Evolutionary conservation across 202 grass and related monocot species (phyloP).

Genomic region (Panicum hallii): DNA sequence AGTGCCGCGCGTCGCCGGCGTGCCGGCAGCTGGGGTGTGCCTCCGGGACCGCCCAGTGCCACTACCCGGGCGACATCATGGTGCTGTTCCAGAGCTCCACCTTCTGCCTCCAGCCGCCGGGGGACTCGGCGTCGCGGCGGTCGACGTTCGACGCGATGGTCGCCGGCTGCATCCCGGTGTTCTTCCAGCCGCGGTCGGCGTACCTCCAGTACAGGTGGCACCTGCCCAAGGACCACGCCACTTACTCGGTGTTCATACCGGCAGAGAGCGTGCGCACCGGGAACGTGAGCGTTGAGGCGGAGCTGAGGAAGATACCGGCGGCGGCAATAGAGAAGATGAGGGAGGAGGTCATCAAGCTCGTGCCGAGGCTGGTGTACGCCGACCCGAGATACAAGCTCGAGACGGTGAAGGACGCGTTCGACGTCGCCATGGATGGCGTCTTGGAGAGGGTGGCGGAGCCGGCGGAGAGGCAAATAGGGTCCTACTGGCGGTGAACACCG

Average conservation of each 20-base stretch:
- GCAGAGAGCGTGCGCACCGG: slow-evolving; percentile 5
- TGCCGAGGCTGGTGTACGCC: slow-evolving; percentile 41
- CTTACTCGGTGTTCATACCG: slow-evolving; percentile 48
- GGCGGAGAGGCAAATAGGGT: not conserved
- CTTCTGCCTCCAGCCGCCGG: slow-evolving; percentile 49
- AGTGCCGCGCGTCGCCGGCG: slow-evolving; percentile 39
- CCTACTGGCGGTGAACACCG: slow-evolving; percentile 1
- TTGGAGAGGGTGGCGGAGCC: slow-evolving; percentile 13
- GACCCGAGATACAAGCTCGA: slow-evolving; percentile 48
- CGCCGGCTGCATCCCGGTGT: slow-evolving; percentile 52
- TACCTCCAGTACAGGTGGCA: slow-evolving; percentile 53
- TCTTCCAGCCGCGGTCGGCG: slow-evolving; percentile 48
- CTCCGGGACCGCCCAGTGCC: slow-evolving; percentile 50
- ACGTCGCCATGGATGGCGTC: slow-evolving; percentile 36
- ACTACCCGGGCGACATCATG: slow-evolving; percentile 58
- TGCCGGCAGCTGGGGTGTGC: slow-evolving; percentile 49
- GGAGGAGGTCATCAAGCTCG: slow-evolving; percentile 53
- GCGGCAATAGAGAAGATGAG: slow-evolving; percentile 28
- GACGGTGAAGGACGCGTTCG: slow-evolving; percentile 45
- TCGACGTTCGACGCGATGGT: slow-evolving; percentile 53
- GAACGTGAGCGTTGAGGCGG: slow-evolving; percentile 51
- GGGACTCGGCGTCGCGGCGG: slow-evolving; percentile 43
- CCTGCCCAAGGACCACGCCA: slow-evolving; percentile 44
- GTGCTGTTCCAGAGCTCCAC: slow-evolving; percentile 62
- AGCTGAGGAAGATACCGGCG: slow-evolving; percentile 41